phyloP scores from a whole-genome alignment of 2,329 filamentous ascomycete genomes.

The Orbilia javanica region DNA sequence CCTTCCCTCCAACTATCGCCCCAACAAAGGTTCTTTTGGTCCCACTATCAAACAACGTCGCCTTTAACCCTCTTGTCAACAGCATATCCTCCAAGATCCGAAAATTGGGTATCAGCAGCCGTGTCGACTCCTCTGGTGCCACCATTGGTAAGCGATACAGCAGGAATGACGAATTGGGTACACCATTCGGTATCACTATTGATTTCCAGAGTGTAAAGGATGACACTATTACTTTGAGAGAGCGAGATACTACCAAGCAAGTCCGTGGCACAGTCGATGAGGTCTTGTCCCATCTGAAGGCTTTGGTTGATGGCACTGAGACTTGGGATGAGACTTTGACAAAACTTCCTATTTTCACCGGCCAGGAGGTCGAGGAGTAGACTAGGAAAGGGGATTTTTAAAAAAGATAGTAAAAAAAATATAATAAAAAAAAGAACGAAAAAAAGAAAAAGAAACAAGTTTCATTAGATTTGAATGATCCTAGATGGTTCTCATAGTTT shows the following conservation, averaged over 20 bases:
- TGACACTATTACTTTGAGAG: conserved; percentile 84
- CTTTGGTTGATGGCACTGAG: conserved; percentile 74
- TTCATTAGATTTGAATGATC: not conserved
- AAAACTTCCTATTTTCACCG: conserved; percentile 85
- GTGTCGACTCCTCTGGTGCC: conserved; percentile 89
- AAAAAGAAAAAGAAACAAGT: not conserved
- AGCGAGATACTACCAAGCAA: conserved; percentile 90
- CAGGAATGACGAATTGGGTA: conserved; percentile 95
- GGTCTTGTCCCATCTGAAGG: conserved; percentile 80
- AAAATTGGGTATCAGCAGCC: conserved; percentile 80
- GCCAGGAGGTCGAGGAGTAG: conserved; percentile 73
- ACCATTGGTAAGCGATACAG: conserved; percentile 95
- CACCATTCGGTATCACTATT: conserved; percentile 90
- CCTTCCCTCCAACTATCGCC: conserved; percentile 82
- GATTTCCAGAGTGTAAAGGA: conserved; percentile 96
- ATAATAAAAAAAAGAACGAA: no score
- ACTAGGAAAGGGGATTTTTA: no score
- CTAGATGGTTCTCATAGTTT: not conserved
- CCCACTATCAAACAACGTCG: conserved; percentile 82
- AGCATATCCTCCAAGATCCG: conserved; percentile 82
- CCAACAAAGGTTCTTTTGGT: conserved; percentile 95
- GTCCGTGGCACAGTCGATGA: conserved; percentile 85
- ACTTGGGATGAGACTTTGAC: conserved; percentile 78
- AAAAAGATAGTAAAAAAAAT: not conserved
- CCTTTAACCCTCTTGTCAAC: conserved; percentile 78